Base-by-base conservation (phyloP, 2,329 filamentous ascomycete species). In the Phaeosphaeriaceae sp. region DNA sequence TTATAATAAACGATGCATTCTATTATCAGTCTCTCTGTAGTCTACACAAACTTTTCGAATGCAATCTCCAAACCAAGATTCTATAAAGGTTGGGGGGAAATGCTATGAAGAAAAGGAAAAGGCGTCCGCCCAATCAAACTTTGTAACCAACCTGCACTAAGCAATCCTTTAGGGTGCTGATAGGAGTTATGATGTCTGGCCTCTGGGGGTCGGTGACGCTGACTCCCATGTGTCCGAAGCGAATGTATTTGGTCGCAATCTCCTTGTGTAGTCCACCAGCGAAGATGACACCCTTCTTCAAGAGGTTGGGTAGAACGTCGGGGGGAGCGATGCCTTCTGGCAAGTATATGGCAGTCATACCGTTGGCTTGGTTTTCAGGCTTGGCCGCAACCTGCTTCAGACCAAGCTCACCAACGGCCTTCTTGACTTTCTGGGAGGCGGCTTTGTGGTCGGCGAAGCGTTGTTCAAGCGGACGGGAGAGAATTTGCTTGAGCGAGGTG, bases 191-290 rank as follows among this genome's bases (percentile, higher is more conserved):
- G 63, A 97, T 85, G 71, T 99, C 91, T 43, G 82, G 83, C 56
- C 92, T 83, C 55, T 84, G 84, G 21, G 90, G 83, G 69, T 97
- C 90, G 66, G 87, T 90, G 77, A 92, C 88, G 70, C 89, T 94
- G 55, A 97, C 90, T 62, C 94, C 94, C 94, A 99, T 99, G 75
- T 97, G 94, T 35, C 94, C 94, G 67, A 99, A 94, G 21, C 94
- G 86, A 62, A 99, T 89, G 74, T 99, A 99, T 79, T 90, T 94
- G 55, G 89, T 79, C 2, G 90, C 92, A 74, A 96, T 96, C 73
- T 95, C 90, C 82, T 94, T 96, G 81, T 99, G 94, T 64, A 99
- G 83, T 53, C 94, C 94, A 51, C 92, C 94, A 18, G 94, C 94
- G 72, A 97, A 97, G 52, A 99, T 85, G 33, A 99, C 89, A 23